phyloP scores from a whole-genome alignment of 2,329 filamentous ascomycete species.

The Phialophora chinensis region DNA sequence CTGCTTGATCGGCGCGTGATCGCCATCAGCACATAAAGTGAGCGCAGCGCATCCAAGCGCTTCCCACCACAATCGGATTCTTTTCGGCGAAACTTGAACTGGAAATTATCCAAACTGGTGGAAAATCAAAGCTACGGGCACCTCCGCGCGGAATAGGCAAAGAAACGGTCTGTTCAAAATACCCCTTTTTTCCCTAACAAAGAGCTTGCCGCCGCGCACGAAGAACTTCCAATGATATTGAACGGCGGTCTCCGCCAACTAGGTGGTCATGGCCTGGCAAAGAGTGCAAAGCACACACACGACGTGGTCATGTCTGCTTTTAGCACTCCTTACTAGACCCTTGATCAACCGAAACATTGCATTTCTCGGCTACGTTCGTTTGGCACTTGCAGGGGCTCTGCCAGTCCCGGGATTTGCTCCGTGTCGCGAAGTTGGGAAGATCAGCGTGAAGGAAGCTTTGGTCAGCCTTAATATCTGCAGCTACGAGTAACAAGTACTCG shows the following conservation, averaged over 20 bases:
- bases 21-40: background rate
- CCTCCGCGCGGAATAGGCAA: background rate
- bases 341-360: conserved; percentile 24
- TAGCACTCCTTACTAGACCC: conserved; percentile 3
- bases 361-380: conserved; percentile 2
- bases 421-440: background rate
- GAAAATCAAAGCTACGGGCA: background rate
- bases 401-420: background rate
- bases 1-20: background rate
- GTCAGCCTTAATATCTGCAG: background rate
- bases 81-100: background rate
- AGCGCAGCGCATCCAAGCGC: background rate
- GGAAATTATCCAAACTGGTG: background rate
- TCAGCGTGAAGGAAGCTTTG: background rate
- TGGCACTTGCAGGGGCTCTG: conserved; percentile 6
- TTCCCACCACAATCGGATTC: background rate
- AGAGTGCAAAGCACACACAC: background rate
- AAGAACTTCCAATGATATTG: background rate
- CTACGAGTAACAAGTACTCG: background rate
- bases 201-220: background rate
- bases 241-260: background rate
- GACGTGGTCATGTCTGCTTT: background rate
- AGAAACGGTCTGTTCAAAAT: background rate
- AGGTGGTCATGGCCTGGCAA: background rate
- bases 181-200: background rate